These are phyloP conservation scores for Fusarium paranaense DNA, from an alignment of 2,329 filamentous ascomycete species.

Conservation along the genomic window DNA sequence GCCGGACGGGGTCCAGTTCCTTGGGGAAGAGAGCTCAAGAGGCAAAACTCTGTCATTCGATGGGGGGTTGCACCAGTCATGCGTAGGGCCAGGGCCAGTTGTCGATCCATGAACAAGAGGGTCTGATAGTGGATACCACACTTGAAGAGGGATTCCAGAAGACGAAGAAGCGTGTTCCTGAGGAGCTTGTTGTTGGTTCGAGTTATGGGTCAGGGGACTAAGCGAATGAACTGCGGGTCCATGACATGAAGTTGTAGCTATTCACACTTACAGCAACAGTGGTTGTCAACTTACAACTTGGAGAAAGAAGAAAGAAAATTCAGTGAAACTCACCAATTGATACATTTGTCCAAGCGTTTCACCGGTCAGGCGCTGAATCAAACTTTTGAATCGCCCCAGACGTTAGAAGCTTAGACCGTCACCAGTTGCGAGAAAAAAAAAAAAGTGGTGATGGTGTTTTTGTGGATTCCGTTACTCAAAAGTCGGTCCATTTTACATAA, in stretches of 20 bases:
- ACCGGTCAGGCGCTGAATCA: neutral
- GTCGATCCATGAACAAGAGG: slow-evolving; percentile 32
- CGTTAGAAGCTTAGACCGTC: neutral
- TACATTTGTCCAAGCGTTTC: neutral
- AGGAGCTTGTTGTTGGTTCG: slow-evolving; percentile 4
- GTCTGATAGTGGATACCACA: neutral
- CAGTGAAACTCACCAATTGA: neutral
- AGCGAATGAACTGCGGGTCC: slow-evolving; percentile 15
- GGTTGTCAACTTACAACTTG: neutral
- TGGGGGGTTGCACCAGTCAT: slow-evolving; percentile 32
- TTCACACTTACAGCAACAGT: neutral
- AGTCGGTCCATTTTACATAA: slow-evolving; percentile 43
- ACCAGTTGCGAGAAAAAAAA: neutral
- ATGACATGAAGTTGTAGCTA: neutral
- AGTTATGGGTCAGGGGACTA: neutral
- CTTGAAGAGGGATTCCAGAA: slow-evolving; percentile 30
- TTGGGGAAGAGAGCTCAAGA: slow-evolving; percentile 7
- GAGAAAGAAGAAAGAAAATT: neutral
- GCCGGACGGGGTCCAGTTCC: slow-evolving; percentile 21
- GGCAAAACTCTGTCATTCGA: slow-evolving; percentile 39
- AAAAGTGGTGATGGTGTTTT: slow-evolving; percentile 17
- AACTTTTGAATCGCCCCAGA: neutral
- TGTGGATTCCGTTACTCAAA: slow-evolving; percentile 43
- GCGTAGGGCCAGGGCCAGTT: slow-evolving; percentile 14
- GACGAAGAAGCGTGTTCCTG: slow-evolving; percentile 1